Evolutionary conservation across 2,329 filamentous ascomycete genomes (phyloP).

Genomic region (Claviceps cyperi): DNA sequence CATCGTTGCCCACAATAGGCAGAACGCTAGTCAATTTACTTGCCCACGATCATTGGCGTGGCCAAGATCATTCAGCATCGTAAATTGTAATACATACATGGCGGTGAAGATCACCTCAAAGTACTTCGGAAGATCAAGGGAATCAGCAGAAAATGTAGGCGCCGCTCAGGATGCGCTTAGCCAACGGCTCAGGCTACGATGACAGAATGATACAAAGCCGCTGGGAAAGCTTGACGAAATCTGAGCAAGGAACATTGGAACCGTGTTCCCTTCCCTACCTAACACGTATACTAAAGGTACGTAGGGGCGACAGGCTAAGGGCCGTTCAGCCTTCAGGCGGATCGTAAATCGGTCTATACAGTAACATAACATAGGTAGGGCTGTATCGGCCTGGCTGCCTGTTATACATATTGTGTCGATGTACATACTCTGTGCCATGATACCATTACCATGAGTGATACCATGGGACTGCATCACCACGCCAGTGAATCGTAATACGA

Average conservation of each 20-base stretch:
- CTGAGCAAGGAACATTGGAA: background rate
- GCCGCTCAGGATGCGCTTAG: background rate
- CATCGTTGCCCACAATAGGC: background rate
- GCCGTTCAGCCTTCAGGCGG: background rate
- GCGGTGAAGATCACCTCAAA: background rate
- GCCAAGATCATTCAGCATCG: background rate
- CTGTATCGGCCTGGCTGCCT: background rate
- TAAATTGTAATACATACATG: background rate
- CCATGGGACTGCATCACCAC: conserved; percentile 11
- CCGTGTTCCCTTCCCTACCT: no score
- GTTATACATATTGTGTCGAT: background rate
- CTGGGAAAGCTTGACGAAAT: background rate
- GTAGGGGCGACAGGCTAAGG: background rate
- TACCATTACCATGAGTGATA: conserved; percentile 25
- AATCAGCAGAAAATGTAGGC: background rate
- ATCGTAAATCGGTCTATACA: background rate
- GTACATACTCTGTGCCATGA: conserved; percentile 13
- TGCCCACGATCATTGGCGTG: background rate
- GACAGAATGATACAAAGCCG: background rate
- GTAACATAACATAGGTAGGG: background rate
- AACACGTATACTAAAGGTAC: no score
- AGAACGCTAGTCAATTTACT: background rate
- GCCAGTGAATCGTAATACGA: background rate
- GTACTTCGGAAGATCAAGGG: background rate
- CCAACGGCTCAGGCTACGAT: background rate